Evolutionary conservation across 2,329 filamentous ascomycete genomes (phyloP), one percentile per base, ranked within the genome.

Genomic region (Beauveria medogensis): DNA sequence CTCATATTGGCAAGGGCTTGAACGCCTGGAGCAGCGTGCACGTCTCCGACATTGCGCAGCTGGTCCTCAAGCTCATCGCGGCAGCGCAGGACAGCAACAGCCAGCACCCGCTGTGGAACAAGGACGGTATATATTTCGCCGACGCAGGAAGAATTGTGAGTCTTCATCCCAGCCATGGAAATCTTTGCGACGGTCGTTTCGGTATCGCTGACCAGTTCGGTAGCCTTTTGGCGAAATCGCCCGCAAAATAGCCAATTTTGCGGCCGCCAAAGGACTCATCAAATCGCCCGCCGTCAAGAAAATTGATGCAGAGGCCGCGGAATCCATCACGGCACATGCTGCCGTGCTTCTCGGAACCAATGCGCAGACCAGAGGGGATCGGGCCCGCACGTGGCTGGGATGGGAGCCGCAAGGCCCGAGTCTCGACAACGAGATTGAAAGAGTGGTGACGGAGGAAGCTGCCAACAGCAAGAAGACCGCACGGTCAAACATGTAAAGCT

Each of bases 11-110:
- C 5, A 69, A 70, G 1, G 77, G 78, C 9, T 66, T 70, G 50
- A 70, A 71, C 2, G 69, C 72, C 61, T 80, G 78, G 78, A 72
- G 78, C 65, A 71, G 75, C 53, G 83, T 79, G 24, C 75, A 80
- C 65, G 68, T 80, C n/a, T 65, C 67, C 55, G 77, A 80, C 65
- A 66, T 80, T 41, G 68, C 71, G 16, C 64, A 64, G 43, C 40
- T 71, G 1, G 65, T 71, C 18, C 41, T 65, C 0, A 60, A 54
- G 20, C 63, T 75, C 24, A 66, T 71, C 3, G 65, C 69, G 55
- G 67, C 69, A 30, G 69, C 72, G 3, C 30, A 64, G 2, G 62
- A 65, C 6, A 64, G 55, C 5, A 65, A 57, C 5, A 43, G 58
- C 20, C 20, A 55, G 9, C 59, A 62, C 6, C 43, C 60, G 3